Evolutionary conservation across 805 yeast species (phyloP), one percentile per base, ranked within the genome.

Genomic region (Kazachstania psychrophila): DNA sequence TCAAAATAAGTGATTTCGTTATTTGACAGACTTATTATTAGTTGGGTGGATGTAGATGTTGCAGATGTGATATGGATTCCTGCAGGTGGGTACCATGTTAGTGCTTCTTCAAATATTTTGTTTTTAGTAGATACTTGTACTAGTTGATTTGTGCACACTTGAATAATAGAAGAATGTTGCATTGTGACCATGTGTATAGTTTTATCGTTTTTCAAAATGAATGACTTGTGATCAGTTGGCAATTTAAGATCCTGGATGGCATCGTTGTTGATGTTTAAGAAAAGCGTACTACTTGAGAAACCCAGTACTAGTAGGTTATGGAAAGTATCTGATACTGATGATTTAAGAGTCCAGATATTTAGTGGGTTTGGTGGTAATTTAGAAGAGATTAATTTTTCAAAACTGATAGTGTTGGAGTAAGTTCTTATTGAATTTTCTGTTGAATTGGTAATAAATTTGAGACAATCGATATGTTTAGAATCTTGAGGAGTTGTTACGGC

Each of bases 1-100:
- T 89, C 96, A 56, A 92, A 89, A 58, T 89, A 89, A 3, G 80
- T 78, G 3, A 89, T 47, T 39, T 82, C 88, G 38, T 76, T 67
- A 49, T 79, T 83, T 2, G 92, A 77, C 4, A 92, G 58, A 0
- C 78, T 86, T 4, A 89, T 47, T 0, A 72, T 75, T 0, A 88
- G 63, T 56, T 92, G 97, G 2, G 71, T 67, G 17, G 68, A 63
- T 13, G 86, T 84, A 3, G 79, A 59, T 1, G 83, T 53, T 0
- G 85, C 79, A n/a, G 65, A 60, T 0, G 71, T 49, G 27, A 92
- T 68, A 17, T 70, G 64, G 15, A 77, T 72, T 2, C 92, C 94
- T 0, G 79, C 76, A 0, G 96, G 94, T 1, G 95, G 85, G 20
- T 58, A 64, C 97, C 97, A 92, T 43, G 80, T 80, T 11, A 68